A percentile compares a stretch with the other conserved stretches of the same genome.
Conservation (phyloP, 805 yeast species). For the Kuraishia hungarica region DNA sequence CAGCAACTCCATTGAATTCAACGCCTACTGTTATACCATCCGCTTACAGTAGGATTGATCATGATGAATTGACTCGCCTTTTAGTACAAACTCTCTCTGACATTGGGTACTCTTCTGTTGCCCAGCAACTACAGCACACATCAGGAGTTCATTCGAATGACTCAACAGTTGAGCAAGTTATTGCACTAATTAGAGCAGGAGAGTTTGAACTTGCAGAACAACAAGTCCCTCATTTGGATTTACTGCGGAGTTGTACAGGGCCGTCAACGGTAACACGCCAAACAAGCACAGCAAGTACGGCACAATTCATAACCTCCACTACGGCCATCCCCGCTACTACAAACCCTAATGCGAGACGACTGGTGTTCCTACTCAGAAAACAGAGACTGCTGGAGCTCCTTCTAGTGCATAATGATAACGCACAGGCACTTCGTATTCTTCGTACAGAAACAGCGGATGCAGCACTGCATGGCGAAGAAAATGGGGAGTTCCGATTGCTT, state of each 20-base stretch:
- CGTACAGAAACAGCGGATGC: constrained; percentile 1
- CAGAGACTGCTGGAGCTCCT: neutral
- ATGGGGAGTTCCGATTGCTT: neutral
- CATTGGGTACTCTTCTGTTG: constrained; percentile 2
- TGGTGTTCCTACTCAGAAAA: neutral
- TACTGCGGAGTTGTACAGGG: neutral
- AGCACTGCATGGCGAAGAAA: neutral
- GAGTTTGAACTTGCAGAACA: neutral
- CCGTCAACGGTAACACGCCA: neutral
- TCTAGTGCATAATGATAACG: neutral
- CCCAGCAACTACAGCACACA: neutral
- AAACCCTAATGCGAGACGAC: neutral
- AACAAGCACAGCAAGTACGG: neutral
- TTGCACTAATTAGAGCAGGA: neutral
- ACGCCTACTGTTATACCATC: neutral
- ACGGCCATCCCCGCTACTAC: neutral
- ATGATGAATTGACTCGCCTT: constrained; percentile 1
- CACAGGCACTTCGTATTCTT: constrained; percentile 1
- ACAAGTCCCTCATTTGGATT: neutral
- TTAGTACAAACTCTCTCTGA: constrained; percentile 3
- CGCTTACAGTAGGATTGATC: neutral
- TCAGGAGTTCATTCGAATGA: neutral
- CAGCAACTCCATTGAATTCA: neutral
- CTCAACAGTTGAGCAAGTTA: neutral
- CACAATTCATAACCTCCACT: too few relatives aligned